Evolutionary conservation across 2,329 filamentous ascomycete genomes (phyloP), one percentile per base, ranked within the genome.

Genomic region (Hirsutella minnesotensis): DNA sequence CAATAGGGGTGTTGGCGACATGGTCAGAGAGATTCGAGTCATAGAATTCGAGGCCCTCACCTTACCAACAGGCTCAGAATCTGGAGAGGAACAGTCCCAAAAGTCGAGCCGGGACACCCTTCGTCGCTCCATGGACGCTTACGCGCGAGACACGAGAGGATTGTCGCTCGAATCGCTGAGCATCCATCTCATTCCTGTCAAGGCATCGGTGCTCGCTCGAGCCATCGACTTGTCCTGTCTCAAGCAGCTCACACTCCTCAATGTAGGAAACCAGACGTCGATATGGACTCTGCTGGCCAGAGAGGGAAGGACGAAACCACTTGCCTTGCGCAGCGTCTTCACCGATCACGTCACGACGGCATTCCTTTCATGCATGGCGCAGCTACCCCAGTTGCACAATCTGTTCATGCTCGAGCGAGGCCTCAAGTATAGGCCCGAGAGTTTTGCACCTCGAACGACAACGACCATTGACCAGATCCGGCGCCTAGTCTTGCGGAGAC

Each of bases 311-410:
- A 51, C 62, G 1, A 58, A 63, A 9, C 68, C 72, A 0, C 59
- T 82, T 34, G 65, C 70, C 0, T 56, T 83, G 35, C 65, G 68
- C 39, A 75, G 70, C 47, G 73, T 83, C 43, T 76, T 75, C 49
- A 81, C 77, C 0, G 79, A 83, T 52, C 73, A 81, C 47, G 77
- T 81, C 18, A 73, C 75, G 0, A 50, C 58, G 1, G 56, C 63
- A 0, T 79, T 82, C 44, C 54, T 83, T 41, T 65, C 65, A 1
- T 72, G 72, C 44, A 64, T 78, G 13, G 64, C 67, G 3, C 65
- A 74, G 43, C 64, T 81, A 3, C 57, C 71, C 5, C 64, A 66
- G 44, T 53, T 83, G 2, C 65, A 71, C n/a, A 73, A 81, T 47
- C 58, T 83, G 2, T 75, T 77, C 48, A 56, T 83, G 50, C 57